Evolutionary conservation across 495 filamentous ascomycete species (phyloP), one percentile per base, ranked within the genome.

Genomic region (Penicillium mononematosum): DNA sequence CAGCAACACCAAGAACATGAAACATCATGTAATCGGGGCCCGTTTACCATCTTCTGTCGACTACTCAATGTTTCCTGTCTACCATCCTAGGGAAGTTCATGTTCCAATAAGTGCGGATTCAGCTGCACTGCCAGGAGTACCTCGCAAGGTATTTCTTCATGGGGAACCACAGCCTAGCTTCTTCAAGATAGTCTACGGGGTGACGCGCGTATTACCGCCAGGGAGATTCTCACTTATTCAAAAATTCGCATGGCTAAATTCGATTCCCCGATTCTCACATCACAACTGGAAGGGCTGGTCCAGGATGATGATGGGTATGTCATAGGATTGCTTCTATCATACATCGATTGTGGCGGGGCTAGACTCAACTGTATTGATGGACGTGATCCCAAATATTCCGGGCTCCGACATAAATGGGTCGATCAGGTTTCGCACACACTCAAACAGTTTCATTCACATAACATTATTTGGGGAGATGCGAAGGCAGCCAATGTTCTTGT

Each of bases 31-130:
- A 1, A n/a, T 53, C 22, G 50, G 50, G 16, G 20, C 32, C 38
- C 19, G 34, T 42, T 25, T 53, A 43, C 50, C 50, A 53, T 53
- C 39, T 53, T 53, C 20, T 11, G 5, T 53, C 8, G 50, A 53
- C 50, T 43, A 25, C 39, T 53, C 50, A 0, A 17, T 6, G 6
- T 53, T 53, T 43, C 51, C 51, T 44, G 0, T 54, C 51, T 44
- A 54, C n/a, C 14, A 29, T 22, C 51, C 41, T 44, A 34, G n/a
- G 16, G 51, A 36, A 44, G 42, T 54, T 4, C 41, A 54, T 1
- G 41, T 45, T 54, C 25, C 51, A 44, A 54, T 36, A n/a, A 54
- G 41, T 54, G 25, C 36, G 5, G 25, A 31, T 45, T 54, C 25
- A 45, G 39, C 41, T 45, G 24, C 38, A 29, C 29, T 54, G 2